Evolutionary conservation across 805 yeast species (phyloP).

Genomic region (Hanseniaspora occidentalis): DNA sequence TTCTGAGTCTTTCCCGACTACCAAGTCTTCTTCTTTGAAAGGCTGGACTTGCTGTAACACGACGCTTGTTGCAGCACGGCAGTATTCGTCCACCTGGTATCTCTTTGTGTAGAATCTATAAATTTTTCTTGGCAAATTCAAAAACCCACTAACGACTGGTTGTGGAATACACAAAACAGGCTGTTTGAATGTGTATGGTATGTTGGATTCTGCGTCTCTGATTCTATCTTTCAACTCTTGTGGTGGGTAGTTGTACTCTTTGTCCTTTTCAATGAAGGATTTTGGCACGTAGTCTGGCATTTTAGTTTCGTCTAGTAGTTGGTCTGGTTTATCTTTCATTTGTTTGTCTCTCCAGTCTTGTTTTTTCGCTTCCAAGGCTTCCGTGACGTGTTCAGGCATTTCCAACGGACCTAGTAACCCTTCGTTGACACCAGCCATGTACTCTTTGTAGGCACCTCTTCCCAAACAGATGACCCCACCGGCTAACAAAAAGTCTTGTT

Average conservation of each 20-base stretch:
- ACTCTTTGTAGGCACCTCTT: conserved; percentile 92
- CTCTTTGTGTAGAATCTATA: conserved; percentile 70
- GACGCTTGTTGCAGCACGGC: conserved; percentile 44
- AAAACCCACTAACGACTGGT: conserved; percentile 70
- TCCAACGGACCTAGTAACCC: conserved; percentile 88
- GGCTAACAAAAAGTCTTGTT: conserved; percentile 30
- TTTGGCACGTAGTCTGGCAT: conserved; percentile 37
- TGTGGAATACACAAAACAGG: conserved; percentile 68
- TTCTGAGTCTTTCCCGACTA: conserved; percentile 37
- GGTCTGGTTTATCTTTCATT: conserved; percentile 9
- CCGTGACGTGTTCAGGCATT: conserved; percentile 23
- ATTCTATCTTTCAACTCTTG: conserved; percentile 38
- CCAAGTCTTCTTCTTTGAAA: conserved; percentile 32
- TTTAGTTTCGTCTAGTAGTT: conserved; percentile 8
- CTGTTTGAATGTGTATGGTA: conserved; percentile 57
- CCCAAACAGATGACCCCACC: conserved; percentile 93
- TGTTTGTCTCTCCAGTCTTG: conserved; percentile 12
- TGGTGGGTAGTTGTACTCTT: conserved; percentile 35
- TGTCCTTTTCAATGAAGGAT: conserved; percentile 57
- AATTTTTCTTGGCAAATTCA: conserved; percentile 61
- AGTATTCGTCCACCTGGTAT: conserved; percentile 52
- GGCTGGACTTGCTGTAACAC: conserved; percentile 39
- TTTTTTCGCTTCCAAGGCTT: conserved; percentile 7
- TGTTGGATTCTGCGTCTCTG: conserved; percentile 19
- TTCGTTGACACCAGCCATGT: conserved; percentile 80